phyloP scores from a whole-genome alignment of 228 moss, liverwort and hornwort species.

The Sphagnum magellanicum region DNA sequence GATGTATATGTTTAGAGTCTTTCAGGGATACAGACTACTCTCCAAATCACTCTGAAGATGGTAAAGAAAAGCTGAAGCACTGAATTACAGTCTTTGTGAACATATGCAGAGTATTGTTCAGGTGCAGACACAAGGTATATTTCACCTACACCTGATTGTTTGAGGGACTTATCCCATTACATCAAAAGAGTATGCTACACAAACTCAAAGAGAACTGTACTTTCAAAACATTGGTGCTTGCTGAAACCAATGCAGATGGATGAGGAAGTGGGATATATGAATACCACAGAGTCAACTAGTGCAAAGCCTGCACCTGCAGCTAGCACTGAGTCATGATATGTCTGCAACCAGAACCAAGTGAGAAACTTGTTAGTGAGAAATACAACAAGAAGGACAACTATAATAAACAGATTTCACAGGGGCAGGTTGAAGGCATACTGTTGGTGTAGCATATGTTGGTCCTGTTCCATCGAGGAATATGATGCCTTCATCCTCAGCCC shows the following conservation, averaged over 20 bases:
- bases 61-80: background rate
- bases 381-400: background rate
- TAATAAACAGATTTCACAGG: background rate
- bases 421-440: conserved; percentile 23
- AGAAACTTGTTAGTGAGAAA: background rate
- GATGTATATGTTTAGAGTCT: too few species aligned
- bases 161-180: background rate
- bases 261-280: background rate
- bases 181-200: background rate
- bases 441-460: conserved; percentile 83
- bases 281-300: conserved; percentile 83
- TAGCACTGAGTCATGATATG: conserved; percentile 85
- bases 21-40: too few species aligned
- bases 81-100: background rate
- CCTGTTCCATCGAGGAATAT: conserved; percentile 65
- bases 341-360: conserved; percentile 25
- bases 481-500: conserved; percentile 79
- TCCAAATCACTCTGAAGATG: too few species aligned
- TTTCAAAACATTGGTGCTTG: background rate
- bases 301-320: conserved; percentile 93
- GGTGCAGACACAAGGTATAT: too few species aligned
- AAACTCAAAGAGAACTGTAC: background rate
- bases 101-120: too few species aligned
- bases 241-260: background rate
- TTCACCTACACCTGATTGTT: too few species aligned